Percentiles rank a stretch among this genome's conserved stretches.
These are phyloP conservation scores for Ogataea hybrid DNA, from an alignment of 1,139 yeast species.

Conservation along the genomic window DNA sequence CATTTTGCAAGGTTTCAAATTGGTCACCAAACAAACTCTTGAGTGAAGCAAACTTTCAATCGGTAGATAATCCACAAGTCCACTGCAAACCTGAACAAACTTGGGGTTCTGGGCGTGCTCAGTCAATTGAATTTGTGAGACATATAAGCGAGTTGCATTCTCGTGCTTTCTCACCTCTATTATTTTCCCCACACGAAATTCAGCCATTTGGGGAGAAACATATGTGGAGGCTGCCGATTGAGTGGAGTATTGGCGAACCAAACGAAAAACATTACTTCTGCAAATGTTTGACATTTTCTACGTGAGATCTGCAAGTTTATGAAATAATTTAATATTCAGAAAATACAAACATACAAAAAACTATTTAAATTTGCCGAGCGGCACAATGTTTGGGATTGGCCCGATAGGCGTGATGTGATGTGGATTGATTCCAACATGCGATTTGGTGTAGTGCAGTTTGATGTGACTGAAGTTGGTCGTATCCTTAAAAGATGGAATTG, in stretches of 20 bases:
- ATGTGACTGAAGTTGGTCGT: constrained; percentile 90
- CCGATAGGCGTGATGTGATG: constrained; percentile 84
- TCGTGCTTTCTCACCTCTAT: constrained; percentile 43
- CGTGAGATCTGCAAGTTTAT: neutral
- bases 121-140: constrained; percentile 43
- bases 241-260: neutral
- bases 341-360: neutral
- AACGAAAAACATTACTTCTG: too few species aligned
- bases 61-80: constrained; percentile 52
- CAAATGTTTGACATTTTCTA: too few species aligned
- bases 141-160: constrained; percentile 53
- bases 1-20: constrained; percentile 66
- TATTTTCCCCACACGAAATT: constrained; percentile 46
- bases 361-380: constrained; percentile 26
- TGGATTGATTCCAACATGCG: constrained; percentile 81
- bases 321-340: too few species aligned
- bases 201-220: constrained; percentile 16
- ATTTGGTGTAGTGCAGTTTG: constrained; percentile 82
- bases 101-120: constrained; percentile 11
- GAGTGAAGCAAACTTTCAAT: constrained; percentile 46
- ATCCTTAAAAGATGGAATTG: constrained; percentile 60
- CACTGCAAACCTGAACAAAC: constrained; percentile 52
- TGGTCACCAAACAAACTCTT: constrained; percentile 53
- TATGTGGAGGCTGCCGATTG: too few species aligned
- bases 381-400: constrained; percentile 73